Base-by-base conservation (phyloP, 1,139 yeast species). In the Magnusiomyces sp. region DNA sequence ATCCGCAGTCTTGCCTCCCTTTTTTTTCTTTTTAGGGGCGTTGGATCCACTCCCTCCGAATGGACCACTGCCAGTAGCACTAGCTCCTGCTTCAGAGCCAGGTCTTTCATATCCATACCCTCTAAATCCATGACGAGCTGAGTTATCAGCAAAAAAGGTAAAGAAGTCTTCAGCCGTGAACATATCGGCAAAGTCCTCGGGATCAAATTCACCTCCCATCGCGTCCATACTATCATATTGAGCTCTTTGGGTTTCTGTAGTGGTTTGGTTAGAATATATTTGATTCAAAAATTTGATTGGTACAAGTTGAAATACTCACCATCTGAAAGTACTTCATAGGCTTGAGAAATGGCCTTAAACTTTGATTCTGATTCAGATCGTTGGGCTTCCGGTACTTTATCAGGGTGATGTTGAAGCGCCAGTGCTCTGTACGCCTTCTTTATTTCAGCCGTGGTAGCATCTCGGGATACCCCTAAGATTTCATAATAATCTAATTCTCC, bases 311-410 rank as follows among this genome's bases (percentile, higher is more conserved):
- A 55, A 7, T 38, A 43, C 54, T 49, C 54, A 48, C 65, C 90
- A 63, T 86, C 92, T 53, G 82, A 77, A 55, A 92, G 74, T 11
- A 89, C 87, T 55, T 90, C 97, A 65, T 92, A 92, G 0, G 97
- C 97, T 59, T 85, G 95, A 7, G 96, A 95, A 31, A 92, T 79
- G 65, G 89, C 95, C 48, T 92, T 82, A 66, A 89, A 92, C 67
- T 78, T 83, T 53, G 76, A 69, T 62, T 86, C 95, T 1, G 90
- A 84, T 39, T 69, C 77, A 27, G 73, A 81, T 50, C 94, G 74
- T 51, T 77, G 79, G 0, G 66, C 63, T 55, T 81, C 89, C 0
- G 77, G 66, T 1, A 77, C 90, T 63, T 87, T 87, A 63, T 87
- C 95, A 0, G 95, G 95, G 63, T 87, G 95, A 61, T 79, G 76